Evolutionary conservation across 768 basidiomycete species (phyloP).

Genomic region (Chalciporus pseudorubinellus): DNA sequence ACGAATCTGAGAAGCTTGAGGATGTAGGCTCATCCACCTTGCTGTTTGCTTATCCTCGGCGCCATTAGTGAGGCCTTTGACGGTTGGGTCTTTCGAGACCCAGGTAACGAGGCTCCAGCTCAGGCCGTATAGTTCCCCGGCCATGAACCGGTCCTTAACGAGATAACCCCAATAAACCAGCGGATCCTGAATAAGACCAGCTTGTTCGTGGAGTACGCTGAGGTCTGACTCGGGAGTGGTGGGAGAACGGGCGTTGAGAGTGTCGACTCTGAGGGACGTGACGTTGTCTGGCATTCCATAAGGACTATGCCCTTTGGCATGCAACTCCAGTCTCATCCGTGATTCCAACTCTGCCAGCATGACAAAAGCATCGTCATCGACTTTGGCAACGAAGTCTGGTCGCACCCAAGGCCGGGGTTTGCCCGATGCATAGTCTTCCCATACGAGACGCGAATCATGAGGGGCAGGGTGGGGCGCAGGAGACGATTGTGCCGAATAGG

Average conservation of each 20-base stretch:
- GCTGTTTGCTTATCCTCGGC: slow-evolving; percentile 93
- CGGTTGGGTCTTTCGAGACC: slow-evolving; percentile 70
- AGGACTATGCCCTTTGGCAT: slow-evolving; percentile 38
- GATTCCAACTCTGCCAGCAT: slow-evolving; percentile 94
- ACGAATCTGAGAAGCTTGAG: slow-evolving; percentile 70
- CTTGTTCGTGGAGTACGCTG: slow-evolving; percentile 5
- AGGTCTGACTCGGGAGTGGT: not conserved
- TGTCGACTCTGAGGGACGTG: slow-evolving; percentile 3
- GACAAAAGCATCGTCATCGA: slow-evolving; percentile 93
- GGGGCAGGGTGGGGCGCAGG: slow-evolving; percentile 61
- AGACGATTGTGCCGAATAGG: slow-evolving; percentile 61
- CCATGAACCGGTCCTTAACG: slow-evolving; percentile 93
- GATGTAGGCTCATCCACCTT: slow-evolving; percentile 89
- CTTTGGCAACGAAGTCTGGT: slow-evolving; percentile 91
- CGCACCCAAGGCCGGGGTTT: slow-evolving; percentile 66
- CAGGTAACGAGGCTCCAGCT: slow-evolving; percentile 87
- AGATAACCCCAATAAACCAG: slow-evolving; percentile 88
- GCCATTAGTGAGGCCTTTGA: slow-evolving; percentile 68
- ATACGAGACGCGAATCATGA: slow-evolving; percentile 66
- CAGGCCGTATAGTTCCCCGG: slow-evolving; percentile 87
- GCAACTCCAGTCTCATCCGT: slow-evolving; percentile 75
- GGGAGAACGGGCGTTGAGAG: not conserved
- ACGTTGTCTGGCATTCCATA: slow-evolving; percentile 17
- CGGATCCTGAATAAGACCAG: slow-evolving; percentile 47
- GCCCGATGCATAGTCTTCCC: slow-evolving; percentile 45